Conservation (phyloP, 2,329 filamentous ascomycete species). For the Fusarium drepaniforme region DNA sequence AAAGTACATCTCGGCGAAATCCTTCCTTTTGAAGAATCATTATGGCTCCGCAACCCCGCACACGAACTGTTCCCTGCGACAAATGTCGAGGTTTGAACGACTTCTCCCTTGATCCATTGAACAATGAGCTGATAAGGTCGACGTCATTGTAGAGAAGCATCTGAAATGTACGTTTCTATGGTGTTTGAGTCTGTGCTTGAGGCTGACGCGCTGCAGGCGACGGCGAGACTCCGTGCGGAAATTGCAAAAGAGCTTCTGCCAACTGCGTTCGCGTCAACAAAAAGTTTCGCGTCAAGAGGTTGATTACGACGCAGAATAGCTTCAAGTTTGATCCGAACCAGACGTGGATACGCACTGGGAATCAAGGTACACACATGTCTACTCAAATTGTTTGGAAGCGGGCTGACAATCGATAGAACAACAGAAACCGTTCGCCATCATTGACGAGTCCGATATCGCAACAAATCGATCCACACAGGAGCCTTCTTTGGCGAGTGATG, state of each 20-base stretch:
- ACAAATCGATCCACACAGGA: neutral
- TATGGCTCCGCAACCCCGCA: constrained; percentile 30
- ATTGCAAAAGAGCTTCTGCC: constrained; percentile 16
- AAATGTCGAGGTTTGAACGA: constrained; percentile 24
- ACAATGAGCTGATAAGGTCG: neutral
- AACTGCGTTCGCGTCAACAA: constrained; percentile 22
- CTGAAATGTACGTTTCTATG: constrained; percentile 20
- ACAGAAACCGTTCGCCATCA: constrained; percentile 4
- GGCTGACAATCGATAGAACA: neutral
- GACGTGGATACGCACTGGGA: constrained; percentile 24
- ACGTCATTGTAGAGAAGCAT: constrained; percentile 24
- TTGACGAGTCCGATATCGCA: constrained; percentile 19
- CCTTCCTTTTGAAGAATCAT: constrained; percentile 14
- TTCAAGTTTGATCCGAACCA: constrained; percentile 31
- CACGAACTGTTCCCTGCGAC: constrained; percentile 28
- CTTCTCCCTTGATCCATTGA: neutral
- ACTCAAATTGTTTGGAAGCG: no score
- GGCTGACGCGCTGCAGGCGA: constrained; percentile 12
- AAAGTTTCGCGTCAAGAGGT: constrained; percentile 25
- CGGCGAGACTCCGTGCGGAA: constrained; percentile 18
- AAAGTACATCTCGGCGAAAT: constrained; percentile 14
- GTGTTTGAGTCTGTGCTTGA: neutral
- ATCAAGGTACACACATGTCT: constrained; percentile 6
- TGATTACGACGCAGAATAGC: constrained; percentile 24
- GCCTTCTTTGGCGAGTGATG: neutral